Evolutionary conservation across 768 basidiomycete species (phyloP), one percentile per base, ranked within the genome.

Genomic region (Crucibulum laeve): DNA sequence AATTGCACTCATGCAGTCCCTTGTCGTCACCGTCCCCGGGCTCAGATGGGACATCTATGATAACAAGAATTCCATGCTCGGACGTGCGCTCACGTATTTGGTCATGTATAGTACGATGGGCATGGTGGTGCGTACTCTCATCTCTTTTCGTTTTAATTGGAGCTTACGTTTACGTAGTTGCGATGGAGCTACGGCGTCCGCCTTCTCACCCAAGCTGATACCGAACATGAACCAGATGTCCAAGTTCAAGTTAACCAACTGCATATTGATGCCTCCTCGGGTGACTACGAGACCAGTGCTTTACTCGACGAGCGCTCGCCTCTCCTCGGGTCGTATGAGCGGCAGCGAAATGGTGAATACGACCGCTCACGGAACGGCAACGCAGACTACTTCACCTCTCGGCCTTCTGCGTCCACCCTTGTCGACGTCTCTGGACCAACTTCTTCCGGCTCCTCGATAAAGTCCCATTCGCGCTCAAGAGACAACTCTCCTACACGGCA

Each of bases 171-270:
- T 43, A 35, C 36, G 6, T 17, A 90, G 90, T 65, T 96, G 23
- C 85, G 94, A 13, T 97, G 95, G 88, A 93, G 90, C 42, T 91
- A 87, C 60, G 93, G 93, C 15, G 84, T 96, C n/a, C 78, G 75
- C 39, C 71, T 95, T 0, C 73, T 96, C 5, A 76, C 88, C 0
- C 78, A 77, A 44, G 85, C 88, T 2, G 88, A 90, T 45, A 60
- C 64, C 2, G 61, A 69, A 32, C 45, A 43, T 24, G 42, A 48
- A 23, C 49, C 47, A n/a, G n/a, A n/a, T n/a, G n/a, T 6, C 48
- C 40, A 21, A 48, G 42, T 14, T 17, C 35, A 10, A 36, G 10
- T 8, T 10, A 36, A 8, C 28, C 28, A 8, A 30, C 8, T 8
- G n/a, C 28, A 30, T 8, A 8, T n/a, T 8, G 8, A 30, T 8